These are phyloP conservation scores for Torulaspora pretoriensis DNA, from an alignment of 1,139 yeast species.

Conservation along the genomic window DNA sequence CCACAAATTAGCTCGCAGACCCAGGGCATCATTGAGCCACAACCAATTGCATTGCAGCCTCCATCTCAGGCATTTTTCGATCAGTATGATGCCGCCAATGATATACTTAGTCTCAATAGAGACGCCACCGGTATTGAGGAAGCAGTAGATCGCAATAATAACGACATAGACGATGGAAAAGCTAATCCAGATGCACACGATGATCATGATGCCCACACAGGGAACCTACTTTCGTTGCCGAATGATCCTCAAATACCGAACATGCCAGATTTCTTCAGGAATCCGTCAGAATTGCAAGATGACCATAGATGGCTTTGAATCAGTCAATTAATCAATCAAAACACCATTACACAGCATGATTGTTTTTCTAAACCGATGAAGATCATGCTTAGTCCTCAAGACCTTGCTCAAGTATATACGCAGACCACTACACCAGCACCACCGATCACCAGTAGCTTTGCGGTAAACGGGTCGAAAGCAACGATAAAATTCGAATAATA, in stretches of 20 bases:
- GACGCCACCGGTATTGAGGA: constrained; percentile 7
- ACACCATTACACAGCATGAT: not conserved
- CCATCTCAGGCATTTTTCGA: constrained; percentile 13
- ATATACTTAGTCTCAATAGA: constrained; percentile 10
- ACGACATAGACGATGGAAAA: not conserved
- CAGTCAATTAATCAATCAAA: not conserved
- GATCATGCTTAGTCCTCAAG: not conserved
- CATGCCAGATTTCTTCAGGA: constrained; percentile 20
- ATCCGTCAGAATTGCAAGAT: constrained; percentile 18
- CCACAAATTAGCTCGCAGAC: constrained; percentile 8
- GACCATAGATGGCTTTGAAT: constrained; percentile 19
- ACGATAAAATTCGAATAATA: constrained; percentile 2
- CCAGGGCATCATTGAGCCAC: constrained; percentile 9
- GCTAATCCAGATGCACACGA: not conserved
- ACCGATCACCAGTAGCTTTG: not conserved
- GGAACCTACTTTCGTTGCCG: constrained; percentile 16
- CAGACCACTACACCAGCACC: not conserved
- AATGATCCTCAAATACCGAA: constrained; percentile 18
- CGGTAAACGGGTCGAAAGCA: not conserved
- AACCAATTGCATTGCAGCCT: constrained; percentile 11
- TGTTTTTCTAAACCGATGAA: not conserved
- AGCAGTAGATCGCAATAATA: constrained; percentile 2
- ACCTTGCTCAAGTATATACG: not conserved
- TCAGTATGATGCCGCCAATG: constrained; percentile 14
- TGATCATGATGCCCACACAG: constrained; percentile 8